These are phyloP conservation scores for Trichoderma simmonsii DNA, from an alignment of 2,329 filamentous ascomycete genomes.

Conservation along the genomic window DNA sequence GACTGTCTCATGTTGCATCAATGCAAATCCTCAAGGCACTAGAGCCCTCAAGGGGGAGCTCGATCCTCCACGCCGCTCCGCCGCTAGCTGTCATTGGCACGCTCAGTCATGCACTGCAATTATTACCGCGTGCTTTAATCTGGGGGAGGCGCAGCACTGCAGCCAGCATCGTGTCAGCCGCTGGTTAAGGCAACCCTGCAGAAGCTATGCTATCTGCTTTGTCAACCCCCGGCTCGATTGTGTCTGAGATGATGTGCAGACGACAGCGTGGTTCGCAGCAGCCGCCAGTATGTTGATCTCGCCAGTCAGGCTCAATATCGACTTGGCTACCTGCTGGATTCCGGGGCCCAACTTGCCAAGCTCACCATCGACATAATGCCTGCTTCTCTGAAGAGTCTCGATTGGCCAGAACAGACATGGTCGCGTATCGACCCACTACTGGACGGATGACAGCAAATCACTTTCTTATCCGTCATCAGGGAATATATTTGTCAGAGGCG, in stretches of 20 bases:
- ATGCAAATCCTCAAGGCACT: neutral
- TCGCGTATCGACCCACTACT: conserved; percentile 12
- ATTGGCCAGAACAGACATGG: conserved; percentile 7
- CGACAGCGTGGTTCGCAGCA: neutral
- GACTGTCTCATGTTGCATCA: neutral
- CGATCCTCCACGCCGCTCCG: neutral
- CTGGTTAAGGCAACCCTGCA: neutral
- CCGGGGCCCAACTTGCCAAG: neutral
- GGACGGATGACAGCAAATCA: conserved; percentile 13
- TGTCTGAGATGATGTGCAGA: neutral
- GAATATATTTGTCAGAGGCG: conserved; percentile 12
- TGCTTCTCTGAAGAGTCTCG: neutral
- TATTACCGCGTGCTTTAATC: neutral
- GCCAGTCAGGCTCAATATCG: neutral
- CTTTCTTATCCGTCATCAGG: conserved; percentile 8
- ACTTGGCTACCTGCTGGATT: neutral
- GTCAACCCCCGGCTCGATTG: neutral
- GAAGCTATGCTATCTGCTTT: neutral
- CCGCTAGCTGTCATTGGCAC: neutral
- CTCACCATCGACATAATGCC: neutral
- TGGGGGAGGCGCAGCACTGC: conserved; percentile 14
- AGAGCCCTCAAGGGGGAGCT: neutral
- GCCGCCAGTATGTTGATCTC: neutral
- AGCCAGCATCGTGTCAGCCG: neutral
- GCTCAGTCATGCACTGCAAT: neutral